phyloP scores from a whole-genome alignment of 2,329 filamentous ascomycete species.

The Orbilia blumenaviensis region DNA sequence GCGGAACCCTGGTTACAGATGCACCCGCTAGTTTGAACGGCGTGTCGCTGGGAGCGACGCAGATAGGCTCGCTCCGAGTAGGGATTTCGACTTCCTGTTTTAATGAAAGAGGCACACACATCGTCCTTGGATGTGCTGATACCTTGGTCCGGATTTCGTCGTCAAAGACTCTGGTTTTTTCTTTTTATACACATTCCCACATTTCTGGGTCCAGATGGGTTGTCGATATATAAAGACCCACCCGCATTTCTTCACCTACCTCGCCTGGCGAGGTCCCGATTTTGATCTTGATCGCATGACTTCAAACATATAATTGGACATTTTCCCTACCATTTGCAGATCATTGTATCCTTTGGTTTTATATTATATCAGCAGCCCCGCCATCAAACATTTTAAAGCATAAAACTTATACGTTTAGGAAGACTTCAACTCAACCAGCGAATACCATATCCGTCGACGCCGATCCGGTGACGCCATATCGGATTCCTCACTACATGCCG shows the following conservation, averaged over 20 bases:
- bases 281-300: constrained; percentile 34
- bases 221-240: constrained; percentile 44
- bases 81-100: constrained; percentile 38
- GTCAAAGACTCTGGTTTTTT: not conserved
- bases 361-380: not conserved
- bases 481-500: not conserved
- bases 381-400: not conserved
- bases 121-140: constrained; percentile 18
- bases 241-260: constrained; percentile 33
- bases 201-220: not conserved
- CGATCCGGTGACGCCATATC: not conserved
- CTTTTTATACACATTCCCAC: constrained; percentile 19
- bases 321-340: constrained; percentile 1
- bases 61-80: constrained; percentile 48
- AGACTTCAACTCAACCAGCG: not conserved
- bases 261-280: constrained; percentile 35
- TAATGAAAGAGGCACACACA: constrained; percentile 7
- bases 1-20: constrained; percentile 32
- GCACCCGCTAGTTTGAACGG: constrained; percentile 19
- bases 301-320: not conserved
- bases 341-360: constrained; percentile 11
- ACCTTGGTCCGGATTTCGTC: constrained; percentile 36
- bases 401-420: not conserved
- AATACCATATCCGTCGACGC: not conserved
- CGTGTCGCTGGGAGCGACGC: constrained; percentile 31